These are phyloP conservation scores for Harrya chromipes DNA, from an alignment of 768 basidiomycete genomes.

Conservation along the genomic window DNA sequence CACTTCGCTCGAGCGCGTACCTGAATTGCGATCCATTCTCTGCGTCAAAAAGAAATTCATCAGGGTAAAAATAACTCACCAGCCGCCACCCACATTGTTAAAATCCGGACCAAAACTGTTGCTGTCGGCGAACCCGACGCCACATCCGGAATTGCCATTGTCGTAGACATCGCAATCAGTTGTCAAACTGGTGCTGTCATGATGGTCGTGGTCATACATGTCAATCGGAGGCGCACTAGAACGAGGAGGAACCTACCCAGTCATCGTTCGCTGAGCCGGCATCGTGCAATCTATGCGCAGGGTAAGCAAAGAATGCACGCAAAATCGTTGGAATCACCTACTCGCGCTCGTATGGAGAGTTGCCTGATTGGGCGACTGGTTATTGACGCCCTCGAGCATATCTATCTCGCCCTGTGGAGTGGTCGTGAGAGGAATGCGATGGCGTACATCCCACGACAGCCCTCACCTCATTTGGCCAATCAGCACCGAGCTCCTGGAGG, in stretches of 20 bases:
- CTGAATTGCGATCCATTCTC: no score
- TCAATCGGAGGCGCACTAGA: neutral
- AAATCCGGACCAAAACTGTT: slow-evolving; percentile 33
- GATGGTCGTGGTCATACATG: neutral
- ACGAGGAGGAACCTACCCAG: slow-evolving; percentile 21
- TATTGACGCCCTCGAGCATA: slow-evolving; percentile 36
- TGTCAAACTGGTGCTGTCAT: slow-evolving; percentile 10
- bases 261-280: slow-evolving; percentile 28
- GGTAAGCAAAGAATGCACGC: neutral
- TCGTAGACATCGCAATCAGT: slow-evolving; percentile 24
- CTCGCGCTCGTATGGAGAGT: slow-evolving; percentile 30
- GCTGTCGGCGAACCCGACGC: slow-evolving; percentile 19
- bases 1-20: slow-evolving; percentile 34
- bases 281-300: slow-evolving; percentile 30
- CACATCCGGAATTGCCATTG: slow-evolving; percentile 30
- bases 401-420: slow-evolving; percentile 30
- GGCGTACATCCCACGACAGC: neutral
- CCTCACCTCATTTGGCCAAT: slow-evolving; percentile 27
- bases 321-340: slow-evolving; percentile 2
- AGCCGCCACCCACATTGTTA: slow-evolving; percentile 33
- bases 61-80: slow-evolving; percentile 9
- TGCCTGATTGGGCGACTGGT: slow-evolving; percentile 21
- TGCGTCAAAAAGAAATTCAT: no score
- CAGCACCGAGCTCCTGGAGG: slow-evolving; percentile 24
- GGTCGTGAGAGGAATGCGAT: neutral